A percentile compares a stretch with the other conserved stretches of the same genome.
Evolutionary conservation across 2,329 filamentous ascomycete species (phyloP).

Genomic region (Elsinoe perseae): DNA sequence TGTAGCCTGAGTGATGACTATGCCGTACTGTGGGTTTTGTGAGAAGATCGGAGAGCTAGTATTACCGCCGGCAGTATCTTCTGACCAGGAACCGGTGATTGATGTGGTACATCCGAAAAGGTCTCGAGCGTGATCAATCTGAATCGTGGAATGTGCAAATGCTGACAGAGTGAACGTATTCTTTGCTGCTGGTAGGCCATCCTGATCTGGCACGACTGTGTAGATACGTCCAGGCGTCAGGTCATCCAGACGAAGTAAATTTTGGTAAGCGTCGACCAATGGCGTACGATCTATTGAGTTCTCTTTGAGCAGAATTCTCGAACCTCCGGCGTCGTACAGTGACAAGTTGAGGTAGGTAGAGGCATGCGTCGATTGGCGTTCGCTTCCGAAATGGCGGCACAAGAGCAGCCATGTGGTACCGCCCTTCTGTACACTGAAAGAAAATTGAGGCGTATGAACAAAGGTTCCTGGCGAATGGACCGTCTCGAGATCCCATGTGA

Average conservation of each 20-base stretch:
- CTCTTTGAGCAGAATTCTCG: constrained; percentile 66
- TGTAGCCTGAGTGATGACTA: constrained; percentile 51
- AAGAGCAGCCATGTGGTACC: constrained; percentile 76
- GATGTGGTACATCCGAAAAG: constrained; percentile 53
- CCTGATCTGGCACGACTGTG: constrained; percentile 66
- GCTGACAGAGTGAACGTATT: constrained; percentile 85
- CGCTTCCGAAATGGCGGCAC: constrained; percentile 57
- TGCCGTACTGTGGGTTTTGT: constrained; percentile 78
- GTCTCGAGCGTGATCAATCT: constrained; percentile 54
- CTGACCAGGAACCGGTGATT: constrained; percentile 62
- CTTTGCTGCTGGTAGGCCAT: constrained; percentile 61
- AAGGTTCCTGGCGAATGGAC: constrained; percentile 53
- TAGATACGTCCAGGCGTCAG: constrained; percentile 45
- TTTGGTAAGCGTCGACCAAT: constrained; percentile 93
- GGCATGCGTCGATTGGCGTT: constrained; percentile 35
- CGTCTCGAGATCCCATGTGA: constrained; percentile 62
- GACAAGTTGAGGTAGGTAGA: constrained; percentile 82
- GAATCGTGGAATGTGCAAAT: constrained; percentile 60
- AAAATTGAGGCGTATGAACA: constrained; percentile 56
- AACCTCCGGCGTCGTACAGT: constrained; percentile 64
- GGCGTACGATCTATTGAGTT: constrained; percentile 64
- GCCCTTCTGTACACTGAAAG: constrained; percentile 44
- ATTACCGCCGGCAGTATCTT: constrained; percentile 76
- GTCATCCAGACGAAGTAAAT: constrained; percentile 67
- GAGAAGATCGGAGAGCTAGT: constrained; percentile 67